Evolutionary conservation across 441 rosid species (phyloP), one percentile per base, ranked within the genome.

Genomic region (Kokia cookei): DNA sequence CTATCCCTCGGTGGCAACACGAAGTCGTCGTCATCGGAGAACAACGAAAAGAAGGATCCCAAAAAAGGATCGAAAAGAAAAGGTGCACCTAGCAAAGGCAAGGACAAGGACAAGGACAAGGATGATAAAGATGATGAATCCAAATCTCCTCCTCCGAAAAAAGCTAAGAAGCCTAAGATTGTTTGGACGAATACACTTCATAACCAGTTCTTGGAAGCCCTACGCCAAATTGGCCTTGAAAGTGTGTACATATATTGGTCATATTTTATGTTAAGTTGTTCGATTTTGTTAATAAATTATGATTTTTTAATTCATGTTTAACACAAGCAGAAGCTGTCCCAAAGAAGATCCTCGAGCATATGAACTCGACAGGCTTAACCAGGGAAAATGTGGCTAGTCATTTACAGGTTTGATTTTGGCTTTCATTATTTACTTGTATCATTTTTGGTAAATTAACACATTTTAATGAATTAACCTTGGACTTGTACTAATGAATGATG

Each of bases 361-460:
- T 94, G 99, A 84, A 80, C 35, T 84, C 89, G 24, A 82, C 90
- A 0, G 87, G 90, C 75, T 80, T 94, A 50, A 86, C 96, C 13
- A 88, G 97, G 80, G 97, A 94, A 77, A 88, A 93, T 75, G 83
- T 94, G 0, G 99, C 98, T 10, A 94, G 99, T 76, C 99, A 94
- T 75, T 82, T 94, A 76, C 98, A 94, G 97, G 98, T 94, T 78
- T 73, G 78, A 37, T 50, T 27, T 32, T 43, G 67, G 29, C 48
- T 45, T 32, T 32, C 8, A 50, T 45, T 65, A 13, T 22, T 11
- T 48, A 37, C 17, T 43, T 29, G 14, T 24, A 48, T 5, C 32
- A 32, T 32, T 32, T 32, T 32, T 32, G 37, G 5, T 32, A 32
- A 32, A 32, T 32, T 32, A 32, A 32, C 37, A 32, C 37, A 32